A percentile compares a stretch with the other conserved stretches of the same genome.
phyloP scores from a whole-genome alignment of 352 stramenopile species.

The Phytophthora multivora region DNA sequence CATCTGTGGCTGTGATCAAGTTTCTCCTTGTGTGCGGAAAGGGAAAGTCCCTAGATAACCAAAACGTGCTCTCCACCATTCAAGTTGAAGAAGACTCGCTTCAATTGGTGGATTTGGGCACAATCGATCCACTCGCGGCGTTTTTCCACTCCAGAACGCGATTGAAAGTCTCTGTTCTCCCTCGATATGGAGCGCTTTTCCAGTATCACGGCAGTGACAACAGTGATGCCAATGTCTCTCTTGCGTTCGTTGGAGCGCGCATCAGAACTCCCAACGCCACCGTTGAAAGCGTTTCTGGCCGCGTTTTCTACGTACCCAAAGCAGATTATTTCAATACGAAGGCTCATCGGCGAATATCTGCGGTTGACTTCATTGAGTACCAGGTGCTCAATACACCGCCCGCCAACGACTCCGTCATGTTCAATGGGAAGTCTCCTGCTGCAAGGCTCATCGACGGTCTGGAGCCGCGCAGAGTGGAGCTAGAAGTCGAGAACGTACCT shows the following conservation, averaged over 20 bases:
- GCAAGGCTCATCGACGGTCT: slow-evolving; percentile 16
- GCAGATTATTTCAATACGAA: slow-evolving; percentile 60
- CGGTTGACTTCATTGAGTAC: slow-evolving; percentile 47
- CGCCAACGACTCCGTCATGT: slow-evolving; percentile 9
- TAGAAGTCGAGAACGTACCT: slow-evolving; percentile 57
- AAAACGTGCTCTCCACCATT: slow-evolving; percentile 22
- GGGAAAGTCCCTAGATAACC: slow-evolving; percentile 1
- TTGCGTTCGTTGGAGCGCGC: slow-evolving; percentile 23
- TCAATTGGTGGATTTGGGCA: slow-evolving; percentile 34
- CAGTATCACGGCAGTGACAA: slow-evolving; percentile 35
- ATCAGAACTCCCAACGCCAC: slow-evolving; percentile 11
- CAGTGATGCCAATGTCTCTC: background rate
- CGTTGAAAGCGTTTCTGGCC: slow-evolving; percentile 33
- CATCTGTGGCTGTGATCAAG: slow-evolving; percentile 27
- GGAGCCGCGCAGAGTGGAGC: slow-evolving; percentile 37
- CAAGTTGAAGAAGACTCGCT: slow-evolving; percentile 64
- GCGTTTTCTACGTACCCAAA: slow-evolving; percentile 53
- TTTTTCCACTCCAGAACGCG: slow-evolving; percentile 31
- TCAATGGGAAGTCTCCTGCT: slow-evolving; percentile 14
- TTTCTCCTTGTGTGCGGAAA: slow-evolving; percentile 27
- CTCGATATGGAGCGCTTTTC: slow-evolving; percentile 52
- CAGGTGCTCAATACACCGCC: slow-evolving; percentile 17
- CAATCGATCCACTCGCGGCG: slow-evolving; percentile 49
- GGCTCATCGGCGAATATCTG: background rate
- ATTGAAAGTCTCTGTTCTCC: slow-evolving; percentile 45